Evolutionary conservation across 306 rosid genomes (phyloP).

Genomic region (Cyclanthera cordifolia): DNA sequence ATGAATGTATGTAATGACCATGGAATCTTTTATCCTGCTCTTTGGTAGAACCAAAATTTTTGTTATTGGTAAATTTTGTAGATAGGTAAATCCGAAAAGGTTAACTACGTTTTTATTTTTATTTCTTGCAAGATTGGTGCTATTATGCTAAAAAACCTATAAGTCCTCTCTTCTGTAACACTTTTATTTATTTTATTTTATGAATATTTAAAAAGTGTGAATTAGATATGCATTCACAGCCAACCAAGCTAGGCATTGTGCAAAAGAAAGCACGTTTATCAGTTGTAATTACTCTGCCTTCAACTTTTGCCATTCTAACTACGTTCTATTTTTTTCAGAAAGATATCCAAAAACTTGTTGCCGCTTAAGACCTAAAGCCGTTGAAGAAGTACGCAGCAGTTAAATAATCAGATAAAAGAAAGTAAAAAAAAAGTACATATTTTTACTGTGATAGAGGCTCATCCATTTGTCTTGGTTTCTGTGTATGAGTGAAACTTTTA

Average conservation of each 20-base stretch:
- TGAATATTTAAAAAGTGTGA: no score
- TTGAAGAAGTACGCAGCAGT: neutral
- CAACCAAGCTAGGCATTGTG: constrained; percentile 5
- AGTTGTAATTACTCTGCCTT: neutral
- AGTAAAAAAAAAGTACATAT: neutral
- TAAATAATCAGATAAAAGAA: neutral
- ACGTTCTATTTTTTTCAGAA: constrained; percentile 37
- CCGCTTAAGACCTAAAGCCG: constrained; percentile 31
- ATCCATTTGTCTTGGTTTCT: neutral
- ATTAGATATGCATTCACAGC: neutral
- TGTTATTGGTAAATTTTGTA: neutral
- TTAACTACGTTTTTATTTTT: neutral
- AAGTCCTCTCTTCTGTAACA: no score
- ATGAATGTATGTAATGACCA: neutral
- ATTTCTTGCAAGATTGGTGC: neutral
- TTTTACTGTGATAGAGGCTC: neutral
- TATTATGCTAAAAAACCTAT: no score
- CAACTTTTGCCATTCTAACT: neutral
- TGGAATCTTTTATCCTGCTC: neutral
- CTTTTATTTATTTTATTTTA: no score
- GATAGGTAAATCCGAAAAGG: neutral
- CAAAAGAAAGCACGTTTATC: neutral
- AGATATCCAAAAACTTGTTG: constrained; percentile 73
- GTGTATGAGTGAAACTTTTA: neutral
- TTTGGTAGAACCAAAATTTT: neutral